Percentiles rank a stretch among this genome's conserved stretches.
Conservation (phyloP, 257 asterid genomes). For the Solanum chmielewskii region DNA sequence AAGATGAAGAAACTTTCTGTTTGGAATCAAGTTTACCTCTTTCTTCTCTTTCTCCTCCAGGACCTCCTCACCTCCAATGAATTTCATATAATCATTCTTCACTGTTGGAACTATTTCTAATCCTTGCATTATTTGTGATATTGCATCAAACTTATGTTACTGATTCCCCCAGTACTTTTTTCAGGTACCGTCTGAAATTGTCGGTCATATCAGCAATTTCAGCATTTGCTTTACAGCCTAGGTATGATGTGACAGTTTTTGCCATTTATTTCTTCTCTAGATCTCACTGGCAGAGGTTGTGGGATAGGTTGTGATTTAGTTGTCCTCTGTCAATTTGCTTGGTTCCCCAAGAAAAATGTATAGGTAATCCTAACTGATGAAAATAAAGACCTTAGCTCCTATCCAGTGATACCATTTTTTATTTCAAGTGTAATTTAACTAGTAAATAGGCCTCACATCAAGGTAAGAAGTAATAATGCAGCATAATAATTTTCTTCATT, state of each 20-base stretch:
- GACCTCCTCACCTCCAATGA: neutral
- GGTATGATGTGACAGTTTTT: conserved; percentile 15
- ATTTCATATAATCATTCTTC: neutral
- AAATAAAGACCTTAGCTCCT: neutral
- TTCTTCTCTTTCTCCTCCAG: neutral
- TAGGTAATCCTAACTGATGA: neutral
- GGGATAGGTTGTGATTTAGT: neutral
- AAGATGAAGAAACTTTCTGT: neutral
- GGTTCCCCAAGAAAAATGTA: neutral
- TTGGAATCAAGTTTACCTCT: neutral
- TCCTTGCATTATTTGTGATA: neutral
- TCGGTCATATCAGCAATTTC: conserved; percentile 55
- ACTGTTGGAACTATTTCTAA: neutral
- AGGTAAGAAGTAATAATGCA: neutral
- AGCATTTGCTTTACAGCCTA: conserved; percentile 38
- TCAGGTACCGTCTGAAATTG: conserved; percentile 57
- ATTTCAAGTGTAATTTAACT: neutral
- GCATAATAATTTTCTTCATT: neutral
- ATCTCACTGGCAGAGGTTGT: neutral
- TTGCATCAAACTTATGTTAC: neutral
- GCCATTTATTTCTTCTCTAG: neutral
- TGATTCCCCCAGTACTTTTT: neutral
- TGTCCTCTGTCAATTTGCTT: neutral
- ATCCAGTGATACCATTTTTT: neutral
- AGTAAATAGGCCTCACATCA: neutral